Evolutionary conservation across 176 grass and related monocot genomes (phyloP).

Genomic region (Bromus sterilis): DNA sequence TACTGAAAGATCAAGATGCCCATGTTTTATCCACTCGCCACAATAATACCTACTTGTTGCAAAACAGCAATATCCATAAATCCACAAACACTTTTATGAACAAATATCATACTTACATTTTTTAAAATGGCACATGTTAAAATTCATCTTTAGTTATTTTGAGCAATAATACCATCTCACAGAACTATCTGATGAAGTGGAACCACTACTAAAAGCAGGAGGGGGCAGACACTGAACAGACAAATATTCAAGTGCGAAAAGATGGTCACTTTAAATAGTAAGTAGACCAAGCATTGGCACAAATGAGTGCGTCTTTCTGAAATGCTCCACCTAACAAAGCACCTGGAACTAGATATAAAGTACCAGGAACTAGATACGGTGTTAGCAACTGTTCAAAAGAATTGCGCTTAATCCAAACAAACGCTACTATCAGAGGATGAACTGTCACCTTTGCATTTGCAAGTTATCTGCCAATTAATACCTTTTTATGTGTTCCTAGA

Average conservation of each 20-base stretch:
- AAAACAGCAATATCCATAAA: neutral
- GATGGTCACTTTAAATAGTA: neutral
- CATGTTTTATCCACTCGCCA: neutral
- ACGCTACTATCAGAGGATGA: neutral
- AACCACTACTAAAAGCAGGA: neutral
- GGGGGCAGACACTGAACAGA: neutral
- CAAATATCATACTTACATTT: neutral
- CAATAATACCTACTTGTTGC: neutral
- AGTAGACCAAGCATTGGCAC: neutral
- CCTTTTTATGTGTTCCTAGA: neutral
- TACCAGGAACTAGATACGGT: neutral
- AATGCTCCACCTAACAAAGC: conserved; percentile 13
- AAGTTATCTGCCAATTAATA: conserved; percentile 5
- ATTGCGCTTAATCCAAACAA: neutral
- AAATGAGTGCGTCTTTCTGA: neutral
- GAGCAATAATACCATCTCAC: neutral
- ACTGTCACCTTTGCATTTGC: conserved; percentile 2
- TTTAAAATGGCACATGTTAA: neutral
- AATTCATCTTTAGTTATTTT: neutral
- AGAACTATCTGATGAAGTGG: neutral
- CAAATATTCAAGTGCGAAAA: neutral
- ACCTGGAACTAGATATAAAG: neutral
- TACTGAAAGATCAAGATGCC: neutral
- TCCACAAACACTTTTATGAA: neutral
- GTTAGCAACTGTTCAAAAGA: neutral